Percentiles rank a stretch among this genome's conserved stretches.
Conservation (phyloP, 2,329 filamentous ascomycete genomes). For the Cercospora citrullina region DNA sequence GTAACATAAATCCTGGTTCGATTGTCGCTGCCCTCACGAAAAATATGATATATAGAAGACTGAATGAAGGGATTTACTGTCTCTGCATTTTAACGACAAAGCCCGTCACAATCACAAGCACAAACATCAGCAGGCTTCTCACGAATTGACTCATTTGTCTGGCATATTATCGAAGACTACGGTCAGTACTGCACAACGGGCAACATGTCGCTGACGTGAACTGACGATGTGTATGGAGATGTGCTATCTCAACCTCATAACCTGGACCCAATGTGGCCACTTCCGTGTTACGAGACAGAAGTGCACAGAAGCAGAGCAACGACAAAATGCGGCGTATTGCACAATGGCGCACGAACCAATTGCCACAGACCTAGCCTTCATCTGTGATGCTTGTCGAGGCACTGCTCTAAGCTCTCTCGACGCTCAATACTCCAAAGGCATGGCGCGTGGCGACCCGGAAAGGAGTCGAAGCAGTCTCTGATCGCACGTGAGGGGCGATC, state of each 20-base stretch:
- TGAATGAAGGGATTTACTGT: too few relatives aligned
- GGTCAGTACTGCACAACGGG: not conserved
- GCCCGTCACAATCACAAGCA: too few relatives aligned
- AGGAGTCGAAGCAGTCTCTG: not conserved
- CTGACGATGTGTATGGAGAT: constrained; percentile 2
- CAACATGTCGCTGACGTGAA: not conserved
- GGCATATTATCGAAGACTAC: not conserved
- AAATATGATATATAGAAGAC: not conserved
- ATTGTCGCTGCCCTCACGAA: not conserved
- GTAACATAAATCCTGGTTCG: not conserved
- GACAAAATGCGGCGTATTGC: constrained; percentile 17
- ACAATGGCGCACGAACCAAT: constrained; percentile 23
- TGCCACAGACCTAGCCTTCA: constrained; percentile 20
- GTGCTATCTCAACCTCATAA: constrained; percentile 25
- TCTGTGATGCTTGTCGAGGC: constrained; percentile 21
- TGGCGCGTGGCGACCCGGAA: not conserved
- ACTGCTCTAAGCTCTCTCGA: constrained; percentile 11
- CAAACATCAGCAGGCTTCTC: too few relatives aligned
- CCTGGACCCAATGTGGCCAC: constrained; percentile 25
- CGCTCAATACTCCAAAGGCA: not conserved
- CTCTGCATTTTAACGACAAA: too few relatives aligned
- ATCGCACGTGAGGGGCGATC: not conserved
- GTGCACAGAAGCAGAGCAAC: constrained; percentile 17
- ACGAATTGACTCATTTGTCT: too few relatives aligned
- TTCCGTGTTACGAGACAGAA: constrained; percentile 20